Conservation (phyloP, 2,329 filamentous ascomycete species). For the Tolypocladium sp. region DNA sequence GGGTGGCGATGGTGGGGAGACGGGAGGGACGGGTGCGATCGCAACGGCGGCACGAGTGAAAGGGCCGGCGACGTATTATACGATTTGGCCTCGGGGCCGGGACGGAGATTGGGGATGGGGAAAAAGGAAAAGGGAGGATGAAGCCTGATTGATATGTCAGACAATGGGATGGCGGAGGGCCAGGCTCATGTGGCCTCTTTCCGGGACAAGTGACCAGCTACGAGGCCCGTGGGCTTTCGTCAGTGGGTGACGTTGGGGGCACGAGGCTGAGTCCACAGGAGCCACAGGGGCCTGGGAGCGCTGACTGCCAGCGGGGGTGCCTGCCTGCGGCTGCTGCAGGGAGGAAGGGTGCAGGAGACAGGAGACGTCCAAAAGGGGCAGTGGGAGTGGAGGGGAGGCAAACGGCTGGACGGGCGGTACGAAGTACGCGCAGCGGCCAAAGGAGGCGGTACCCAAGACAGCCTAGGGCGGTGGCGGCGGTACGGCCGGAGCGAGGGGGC, state of each 20-base stretch:
- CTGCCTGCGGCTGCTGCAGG: not conserved
- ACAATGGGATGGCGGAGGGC: constrained; percentile 8
- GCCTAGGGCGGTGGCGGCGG: constrained; percentile 1
- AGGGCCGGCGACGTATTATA: not conserved
- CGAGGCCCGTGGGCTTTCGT: constrained; percentile 21
- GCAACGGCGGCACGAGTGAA: not conserved
- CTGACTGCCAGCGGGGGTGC: constrained; percentile 3
- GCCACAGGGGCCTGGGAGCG: constrained; percentile 4
- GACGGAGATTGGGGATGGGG: not conserved
- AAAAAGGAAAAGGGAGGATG: constrained; percentile 6
- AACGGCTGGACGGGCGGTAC: constrained; percentile 1
- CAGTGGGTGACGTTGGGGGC: constrained; percentile 31
- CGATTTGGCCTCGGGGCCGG: not conserved
- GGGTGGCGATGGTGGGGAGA: constrained; percentile 10
- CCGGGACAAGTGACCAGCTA: constrained; percentile 16
- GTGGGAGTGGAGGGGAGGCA: not conserved
- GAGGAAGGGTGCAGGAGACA: not conserved
- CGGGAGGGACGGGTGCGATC: not conserved
- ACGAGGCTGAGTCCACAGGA: constrained; percentile 30
- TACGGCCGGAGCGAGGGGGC: constrained; percentile 5
- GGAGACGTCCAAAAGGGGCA: not conserved
- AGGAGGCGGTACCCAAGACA: constrained; percentile 2
- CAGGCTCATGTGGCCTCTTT: constrained; percentile 20
- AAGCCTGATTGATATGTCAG: constrained; percentile 6
- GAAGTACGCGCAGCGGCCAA: not conserved